These are phyloP conservation scores for Malbranchea zuffiana DNA, from an alignment of 2,329 filamentous ascomycete genomes.

Conservation along the genomic window DNA sequence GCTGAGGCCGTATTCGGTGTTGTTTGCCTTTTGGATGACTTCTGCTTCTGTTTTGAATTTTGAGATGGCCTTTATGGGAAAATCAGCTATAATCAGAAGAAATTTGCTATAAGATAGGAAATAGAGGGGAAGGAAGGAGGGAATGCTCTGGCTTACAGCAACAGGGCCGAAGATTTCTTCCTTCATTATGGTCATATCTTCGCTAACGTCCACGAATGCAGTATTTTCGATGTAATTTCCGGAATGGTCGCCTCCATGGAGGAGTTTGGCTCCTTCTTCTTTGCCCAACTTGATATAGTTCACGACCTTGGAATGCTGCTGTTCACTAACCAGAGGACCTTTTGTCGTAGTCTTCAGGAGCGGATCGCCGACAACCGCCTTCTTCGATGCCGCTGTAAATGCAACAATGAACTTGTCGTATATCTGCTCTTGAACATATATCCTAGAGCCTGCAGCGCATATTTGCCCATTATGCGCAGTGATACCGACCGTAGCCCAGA, in stretches of 20 bases:
- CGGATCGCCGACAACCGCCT: constrained; percentile 11
- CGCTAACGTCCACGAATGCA: constrained; percentile 26
- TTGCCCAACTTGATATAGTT: constrained; percentile 16
- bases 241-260: constrained; percentile 19
- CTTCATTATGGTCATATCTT: constrained; percentile 28
- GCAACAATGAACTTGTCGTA: constrained; percentile 12
- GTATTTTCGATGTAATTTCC: constrained; percentile 35
- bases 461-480: constrained; percentile 17
- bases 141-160: too few species aligned
- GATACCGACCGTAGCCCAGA: constrained; percentile 11
- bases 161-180: constrained; percentile 36
- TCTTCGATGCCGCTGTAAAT: constrained; percentile 11
- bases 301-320: constrained; percentile 11
- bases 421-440: constrained; percentile 18
- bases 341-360: constrained; percentile 2
- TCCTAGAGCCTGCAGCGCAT: constrained; percentile 17
- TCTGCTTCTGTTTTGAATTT: constrained; percentile 29
- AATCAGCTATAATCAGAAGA: background rate
- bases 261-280: constrained; percentile 22
- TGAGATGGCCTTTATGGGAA: constrained; percentile 17
- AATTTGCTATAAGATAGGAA: too few species aligned
- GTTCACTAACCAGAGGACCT: constrained; percentile 11
- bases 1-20: constrained; percentile 31
- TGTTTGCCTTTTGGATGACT: constrained; percentile 29
- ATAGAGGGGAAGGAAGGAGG: too few species aligned